Base-by-base conservation (phyloP, 306 rosid genomes). In the Malus orientalis region DNA sequence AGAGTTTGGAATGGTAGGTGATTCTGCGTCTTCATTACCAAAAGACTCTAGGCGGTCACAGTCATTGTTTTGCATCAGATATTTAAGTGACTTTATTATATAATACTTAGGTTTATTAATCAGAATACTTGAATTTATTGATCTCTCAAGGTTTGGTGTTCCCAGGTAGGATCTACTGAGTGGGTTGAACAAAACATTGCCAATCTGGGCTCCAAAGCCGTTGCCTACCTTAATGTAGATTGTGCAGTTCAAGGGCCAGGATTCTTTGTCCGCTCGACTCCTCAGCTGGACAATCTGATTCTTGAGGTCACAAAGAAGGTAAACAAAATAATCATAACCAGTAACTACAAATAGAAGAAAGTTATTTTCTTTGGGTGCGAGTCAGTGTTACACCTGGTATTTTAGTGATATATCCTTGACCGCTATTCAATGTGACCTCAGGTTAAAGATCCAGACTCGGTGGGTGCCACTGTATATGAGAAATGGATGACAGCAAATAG, bases 171-270 rank as follows among this genome's bases (percentile, higher is more conserved):
- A 81, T 95, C 98, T 25, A 90, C 97, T 2, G 98, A 95, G 78
- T 95, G 98, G 98, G 98, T 95, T 76, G 98, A 95, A 82, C 92
- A 95, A 63, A 95, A 95, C 88, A 88, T 92, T 67, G 73, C 85
- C 78, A 92, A 89, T 86, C 85, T 95, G 44, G 91, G 89, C 67
- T 72, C 96, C 68, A 90, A 90, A 87, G 94, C 95, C 14, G 87
- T 95, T 40, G 96, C 97, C 49, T 95, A 95, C 82, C 96, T 95
- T 75, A 95, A 95, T 82, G 98, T 95, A 60, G 98, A 95, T 51
- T 92, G 98, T 74, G 98, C 98, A 33, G 98, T 86, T 73, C 97
- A 92, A 82, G 98, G 98, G 45, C 89, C 96, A 11, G 97, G 93
- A 53, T 87, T 95, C 79, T 90, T 88, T 80, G 87, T 90, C 79